Evolutionary conservation across 2,329 filamentous ascomycete species (phyloP).

Genomic region (Cytospora piceicola): DNA sequence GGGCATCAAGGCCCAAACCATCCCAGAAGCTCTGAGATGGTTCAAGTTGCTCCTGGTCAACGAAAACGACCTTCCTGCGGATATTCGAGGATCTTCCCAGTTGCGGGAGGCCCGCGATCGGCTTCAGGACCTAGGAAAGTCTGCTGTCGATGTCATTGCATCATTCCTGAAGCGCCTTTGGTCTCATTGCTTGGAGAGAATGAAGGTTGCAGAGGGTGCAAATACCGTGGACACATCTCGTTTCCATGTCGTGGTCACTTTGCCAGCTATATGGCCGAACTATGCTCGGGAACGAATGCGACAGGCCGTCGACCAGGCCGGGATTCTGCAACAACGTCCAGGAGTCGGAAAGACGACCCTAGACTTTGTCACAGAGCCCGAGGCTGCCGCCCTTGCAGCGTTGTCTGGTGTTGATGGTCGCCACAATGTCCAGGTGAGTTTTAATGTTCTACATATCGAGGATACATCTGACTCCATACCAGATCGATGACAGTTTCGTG

Average conservation of each 20-base stretch:
- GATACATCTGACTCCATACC: not conserved
- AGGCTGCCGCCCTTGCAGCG: slow-evolving; percentile 48
- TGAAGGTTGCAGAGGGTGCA: slow-evolving; percentile 36
- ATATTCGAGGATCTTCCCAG: slow-evolving; percentile 34
- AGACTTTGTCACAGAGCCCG: slow-evolving; percentile 47
- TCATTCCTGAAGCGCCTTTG: slow-evolving; percentile 43
- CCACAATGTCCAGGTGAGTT: slow-evolving; percentile 32
- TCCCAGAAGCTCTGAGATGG: slow-evolving; percentile 40
- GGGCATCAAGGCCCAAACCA: slow-evolving; percentile 43
- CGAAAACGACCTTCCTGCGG: slow-evolving; percentile 35
- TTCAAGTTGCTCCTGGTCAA: slow-evolving; percentile 49
- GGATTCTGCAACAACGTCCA: slow-evolving; percentile 39
- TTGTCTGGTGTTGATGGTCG: slow-evolving; percentile 38
- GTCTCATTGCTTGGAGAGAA: slow-evolving; percentile 37
- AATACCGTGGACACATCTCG: slow-evolving; percentile 32
- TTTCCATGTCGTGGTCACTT: slow-evolving; percentile 46
- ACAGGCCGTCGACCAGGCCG: slow-evolving; percentile 41
- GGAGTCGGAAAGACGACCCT: slow-evolving; percentile 39
- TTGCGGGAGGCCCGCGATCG: slow-evolving; percentile 26
- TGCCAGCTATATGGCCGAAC: slow-evolving; percentile 52
- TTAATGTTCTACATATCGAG: too few species aligned
- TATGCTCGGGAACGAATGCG: slow-evolving; percentile 45
- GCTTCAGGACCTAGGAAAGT: slow-evolving; percentile 29
- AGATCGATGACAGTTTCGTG: slow-evolving; percentile 34
- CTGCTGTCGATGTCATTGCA: slow-evolving; percentile 38